Evolutionary conservation across 176 grass and related monocot species (phyloP).

Genomic region (Oropetium thomaeum): DNA sequence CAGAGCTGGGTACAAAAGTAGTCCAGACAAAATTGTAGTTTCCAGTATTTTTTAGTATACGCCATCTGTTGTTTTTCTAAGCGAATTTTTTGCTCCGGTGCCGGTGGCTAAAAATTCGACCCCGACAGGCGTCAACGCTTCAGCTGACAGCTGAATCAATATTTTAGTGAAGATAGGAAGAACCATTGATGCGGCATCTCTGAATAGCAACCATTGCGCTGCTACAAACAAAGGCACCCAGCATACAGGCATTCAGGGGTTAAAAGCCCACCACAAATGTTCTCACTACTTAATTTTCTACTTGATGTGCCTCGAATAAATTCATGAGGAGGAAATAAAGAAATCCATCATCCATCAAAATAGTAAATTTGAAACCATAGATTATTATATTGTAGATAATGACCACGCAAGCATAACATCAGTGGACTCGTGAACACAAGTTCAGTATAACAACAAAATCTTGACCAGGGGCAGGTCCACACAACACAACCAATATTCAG

Average conservation of each 20-base stretch:
- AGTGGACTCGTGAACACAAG: not conserved
- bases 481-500: constrained; percentile 31
- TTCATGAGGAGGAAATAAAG: not conserved
- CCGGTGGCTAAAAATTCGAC: too few relatives aligned
- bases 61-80: not conserved
- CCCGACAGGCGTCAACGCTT: too few relatives aligned
- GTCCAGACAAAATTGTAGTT: not conserved
- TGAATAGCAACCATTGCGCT: too few relatives aligned
- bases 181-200: too few relatives aligned
- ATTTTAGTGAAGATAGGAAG: too few relatives aligned
- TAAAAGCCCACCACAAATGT: too few relatives aligned
- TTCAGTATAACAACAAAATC: not conserved
- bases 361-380: not conserved
- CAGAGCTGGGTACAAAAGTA: not conserved
- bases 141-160: too few relatives aligned
- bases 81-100: too few relatives aligned
- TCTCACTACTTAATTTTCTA: too few relatives aligned
- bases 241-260: too few relatives aligned
- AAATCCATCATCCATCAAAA: not conserved
- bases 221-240: too few relatives aligned
- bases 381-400: not conserved
- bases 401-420: not conserved
- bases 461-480: not conserved
- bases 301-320: too few relatives aligned
- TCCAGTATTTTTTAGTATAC: not conserved